A percentile compares a stretch with the other conserved stretches of the same genome.
Conservation (phyloP, 148 eudicot genomes). For the Amaranthus hypochondriacus region DNA sequence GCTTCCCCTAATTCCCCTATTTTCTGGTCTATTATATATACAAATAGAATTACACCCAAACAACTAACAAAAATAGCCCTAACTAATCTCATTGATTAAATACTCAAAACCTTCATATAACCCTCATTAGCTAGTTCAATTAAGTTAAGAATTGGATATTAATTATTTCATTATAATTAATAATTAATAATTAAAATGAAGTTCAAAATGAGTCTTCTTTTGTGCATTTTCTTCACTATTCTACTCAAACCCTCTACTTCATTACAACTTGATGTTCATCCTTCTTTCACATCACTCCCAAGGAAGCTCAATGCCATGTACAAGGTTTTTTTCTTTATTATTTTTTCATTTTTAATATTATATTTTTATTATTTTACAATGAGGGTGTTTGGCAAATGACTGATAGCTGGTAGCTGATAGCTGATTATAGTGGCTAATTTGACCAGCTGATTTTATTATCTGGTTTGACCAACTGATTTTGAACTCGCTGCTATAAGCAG, state of each 20-base stretch:
- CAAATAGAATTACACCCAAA: neutral
- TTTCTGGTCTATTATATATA: constrained; percentile 2
- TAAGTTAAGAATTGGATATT: neutral
- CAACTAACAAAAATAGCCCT: too few species aligned
- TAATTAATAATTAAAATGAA: constrained; percentile 1
- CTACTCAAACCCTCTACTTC: constrained; percentile 11
- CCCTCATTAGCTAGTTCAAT: neutral
- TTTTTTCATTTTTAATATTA: too few species aligned
- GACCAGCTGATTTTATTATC: too few species aligned
- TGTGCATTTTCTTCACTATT: constrained; percentile 12
- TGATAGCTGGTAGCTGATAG: too few species aligned
- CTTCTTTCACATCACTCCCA: constrained; percentile 7
- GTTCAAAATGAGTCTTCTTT: neutral
- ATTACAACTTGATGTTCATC: neutral
- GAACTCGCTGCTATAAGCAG: too few species aligned
- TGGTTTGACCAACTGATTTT: too few species aligned
- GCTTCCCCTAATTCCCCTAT: neutral
- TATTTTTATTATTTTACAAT: neutral
- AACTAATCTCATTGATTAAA: neutral
- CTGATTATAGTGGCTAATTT: too few species aligned
- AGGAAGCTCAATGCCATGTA: constrained; percentile 19
- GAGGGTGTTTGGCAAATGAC: too few species aligned
- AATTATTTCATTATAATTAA: too few species aligned
- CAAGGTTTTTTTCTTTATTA: constrained; percentile 6
- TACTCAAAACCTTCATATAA: neutral